Evolutionary conservation across 179 eudicot genomes (phyloP).

Genomic region (Carnegiea gigantea): DNA sequence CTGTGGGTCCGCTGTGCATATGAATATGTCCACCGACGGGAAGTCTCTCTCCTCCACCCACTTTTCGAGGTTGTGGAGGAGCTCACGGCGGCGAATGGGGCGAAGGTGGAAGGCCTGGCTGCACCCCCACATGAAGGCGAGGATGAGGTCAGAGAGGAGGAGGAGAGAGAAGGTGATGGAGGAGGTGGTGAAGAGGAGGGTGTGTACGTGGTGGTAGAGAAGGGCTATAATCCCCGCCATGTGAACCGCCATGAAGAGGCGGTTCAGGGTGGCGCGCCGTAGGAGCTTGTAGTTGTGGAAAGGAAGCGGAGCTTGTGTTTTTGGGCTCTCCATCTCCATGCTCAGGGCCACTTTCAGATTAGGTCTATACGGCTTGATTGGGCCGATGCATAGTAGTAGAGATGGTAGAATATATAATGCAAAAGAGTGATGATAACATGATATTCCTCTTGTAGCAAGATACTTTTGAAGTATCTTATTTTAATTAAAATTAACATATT

Average conservation of each 20-base stretch:
- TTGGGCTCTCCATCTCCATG: slow-evolving; percentile 22
- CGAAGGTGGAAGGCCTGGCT: slow-evolving; percentile 54
- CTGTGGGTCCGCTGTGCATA: slow-evolving; percentile 83
- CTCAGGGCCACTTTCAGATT: not conserved
- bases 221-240: slow-evolving; percentile 44
- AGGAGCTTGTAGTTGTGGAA: slow-evolving; percentile 41
- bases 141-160: slow-evolving; percentile 50
- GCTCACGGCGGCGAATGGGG: slow-evolving; percentile 49
- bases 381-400: no score
- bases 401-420: no score
- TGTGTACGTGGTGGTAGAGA: slow-evolving; percentile 44
- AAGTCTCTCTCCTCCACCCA: slow-evolving; percentile 12
- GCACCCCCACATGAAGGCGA: slow-evolving; percentile 59
- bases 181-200: slow-evolving; percentile 26
- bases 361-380: not conserved
- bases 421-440: no score
- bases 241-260: slow-evolving; percentile 48
- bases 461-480: no score
- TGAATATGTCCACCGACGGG: slow-evolving; percentile 64
- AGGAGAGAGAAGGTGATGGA: slow-evolving; percentile 23
- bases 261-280: slow-evolving; percentile 47
- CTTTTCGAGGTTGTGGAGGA: slow-evolving; percentile 41
- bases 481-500: no score
- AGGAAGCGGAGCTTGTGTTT: slow-evolving; percentile 9
- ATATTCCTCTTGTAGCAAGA: no score